phyloP scores from a whole-genome alignment of 2,329 filamentous ascomycete species.

The Alternaria sp. region DNA sequence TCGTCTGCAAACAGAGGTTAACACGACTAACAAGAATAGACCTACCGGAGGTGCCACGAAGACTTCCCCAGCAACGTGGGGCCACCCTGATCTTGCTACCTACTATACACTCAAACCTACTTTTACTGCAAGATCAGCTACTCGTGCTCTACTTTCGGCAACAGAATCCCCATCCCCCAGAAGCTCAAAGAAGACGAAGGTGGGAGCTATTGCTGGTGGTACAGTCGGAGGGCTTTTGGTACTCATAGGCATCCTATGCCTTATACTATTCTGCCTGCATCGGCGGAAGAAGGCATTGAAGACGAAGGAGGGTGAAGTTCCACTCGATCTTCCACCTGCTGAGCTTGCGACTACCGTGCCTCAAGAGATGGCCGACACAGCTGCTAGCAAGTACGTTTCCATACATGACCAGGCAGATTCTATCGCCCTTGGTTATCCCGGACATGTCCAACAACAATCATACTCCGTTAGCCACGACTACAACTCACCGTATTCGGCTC shows the following conservation, averaged over 20 bases:
- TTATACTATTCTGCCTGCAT: slow-evolving; percentile 48
- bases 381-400: slow-evolving; percentile 38
- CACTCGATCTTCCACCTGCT: slow-evolving; percentile 31
- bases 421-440: slow-evolving; percentile 22
- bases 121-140: slow-evolving; percentile 60
- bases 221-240: slow-evolving; percentile 50
- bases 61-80: slow-evolving; percentile 61
- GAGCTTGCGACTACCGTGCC: slow-evolving; percentile 44
- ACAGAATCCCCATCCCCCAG: slow-evolving; percentile 26
- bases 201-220: slow-evolving; percentile 52
- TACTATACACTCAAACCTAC: slow-evolving; percentile 63
- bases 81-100: slow-evolving; percentile 60
- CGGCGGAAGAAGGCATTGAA: slow-evolving; percentile 46
- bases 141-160: slow-evolving; percentile 52
- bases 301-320: slow-evolving; percentile 15
- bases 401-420: slow-evolving; percentile 34
- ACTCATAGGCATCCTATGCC: slow-evolving; percentile 42
- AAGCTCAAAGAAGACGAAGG: slow-evolving; percentile 34
- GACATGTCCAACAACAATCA: slow-evolving; percentile 26
- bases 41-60: slow-evolving; percentile 63
- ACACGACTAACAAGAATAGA: slow-evolving; percentile 40
- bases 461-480: slow-evolving; percentile 32
- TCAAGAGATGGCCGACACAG: slow-evolving; percentile 41
- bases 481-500: slow-evolving; percentile 24
- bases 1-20: background rate